These are phyloP conservation scores for Vaccinium vitisidaea DNA, from an alignment of 148 eudicot genomes.

Conservation along the genomic window DNA sequence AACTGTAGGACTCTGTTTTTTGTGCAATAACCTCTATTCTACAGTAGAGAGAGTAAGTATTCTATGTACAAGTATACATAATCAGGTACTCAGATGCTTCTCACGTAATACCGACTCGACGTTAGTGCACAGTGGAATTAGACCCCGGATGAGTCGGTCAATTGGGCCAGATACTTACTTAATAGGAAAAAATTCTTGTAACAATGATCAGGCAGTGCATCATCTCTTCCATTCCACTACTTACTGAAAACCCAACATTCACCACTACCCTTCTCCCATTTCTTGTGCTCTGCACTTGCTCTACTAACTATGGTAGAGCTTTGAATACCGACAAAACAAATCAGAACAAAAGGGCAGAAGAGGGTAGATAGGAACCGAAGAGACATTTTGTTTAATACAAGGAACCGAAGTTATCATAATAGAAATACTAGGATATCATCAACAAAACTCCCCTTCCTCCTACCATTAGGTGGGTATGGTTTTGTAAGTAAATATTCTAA, in stretches of 20 bases:
- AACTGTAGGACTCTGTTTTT: background rate
- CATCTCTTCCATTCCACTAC: background rate
- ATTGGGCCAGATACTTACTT: background rate
- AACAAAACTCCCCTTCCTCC: background rate
- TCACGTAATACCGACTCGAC: background rate
- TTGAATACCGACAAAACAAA: background rate
- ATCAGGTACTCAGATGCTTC: background rate
- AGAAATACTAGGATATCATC: background rate
- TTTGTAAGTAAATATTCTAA: background rate
- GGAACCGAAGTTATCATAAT: background rate
- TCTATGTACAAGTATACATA: background rate
- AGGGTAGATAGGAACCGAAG: background rate
- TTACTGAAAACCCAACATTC: background rate
- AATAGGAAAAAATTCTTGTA: background rate
- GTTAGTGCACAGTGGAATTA: no score
- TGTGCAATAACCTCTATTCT: background rate
- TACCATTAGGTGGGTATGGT: no score
- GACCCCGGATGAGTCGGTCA: no score
- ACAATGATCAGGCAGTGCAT: background rate
- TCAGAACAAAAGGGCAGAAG: background rate
- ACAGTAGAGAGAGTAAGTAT: background rate
- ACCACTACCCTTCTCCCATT: background rate
- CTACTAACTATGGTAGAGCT: background rate
- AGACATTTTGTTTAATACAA: background rate
- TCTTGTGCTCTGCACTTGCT: conserved; percentile 8